Evolutionary conservation across 306 rosid species (phyloP), one percentile per base, ranked within the genome.

Genomic region (Datisca glomerata): DNA sequence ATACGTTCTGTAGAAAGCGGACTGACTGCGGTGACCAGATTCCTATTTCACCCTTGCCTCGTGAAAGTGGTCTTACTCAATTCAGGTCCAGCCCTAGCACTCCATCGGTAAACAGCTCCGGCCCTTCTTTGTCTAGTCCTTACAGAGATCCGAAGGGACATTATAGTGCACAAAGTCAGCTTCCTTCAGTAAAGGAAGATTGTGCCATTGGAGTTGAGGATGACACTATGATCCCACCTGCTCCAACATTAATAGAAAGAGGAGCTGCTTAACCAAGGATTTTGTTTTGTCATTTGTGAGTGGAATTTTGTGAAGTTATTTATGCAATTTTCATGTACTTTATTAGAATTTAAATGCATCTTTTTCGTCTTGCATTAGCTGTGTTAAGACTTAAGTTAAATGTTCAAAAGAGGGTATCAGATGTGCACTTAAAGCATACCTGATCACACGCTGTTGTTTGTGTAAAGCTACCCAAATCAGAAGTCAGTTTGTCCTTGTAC

Each of bases 141-240:
- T 46, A 35, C 45, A 48, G 60, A 51, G 48, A 39, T 57, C 48
- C 69, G 4, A 57, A 43, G 55, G 79, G 50, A 33, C 34, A 56
- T 38, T 20, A 32, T 49, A 74, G 79, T 63, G 77, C 87, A 35
- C 55, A 61, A 17, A 56, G 51, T 45, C 58, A 58, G 27, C 72
- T 73, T n/a, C 35, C 75, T 31, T n/a, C 70, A 1, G 71, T 74
- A 36, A 41, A 69, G 47, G 93, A 79, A 55, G 87, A 80, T 53
- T 7, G 32, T 43, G 20, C 38, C 17, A 72, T 70, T 56, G 64
- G 50, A 63, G 79, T 61, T 38, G 47, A 51, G 46, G 78, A 62
- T 61, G 70, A 56, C 65, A 71, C 55, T 43, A 80, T 89, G 97
- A 61, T 36, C 18, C 86, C 97, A 10, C 97, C 97, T 28, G 56